Conservation (phyloP, 2,329 filamentous ascomycete genomes). For the Penicillium capsulatum region DNA sequence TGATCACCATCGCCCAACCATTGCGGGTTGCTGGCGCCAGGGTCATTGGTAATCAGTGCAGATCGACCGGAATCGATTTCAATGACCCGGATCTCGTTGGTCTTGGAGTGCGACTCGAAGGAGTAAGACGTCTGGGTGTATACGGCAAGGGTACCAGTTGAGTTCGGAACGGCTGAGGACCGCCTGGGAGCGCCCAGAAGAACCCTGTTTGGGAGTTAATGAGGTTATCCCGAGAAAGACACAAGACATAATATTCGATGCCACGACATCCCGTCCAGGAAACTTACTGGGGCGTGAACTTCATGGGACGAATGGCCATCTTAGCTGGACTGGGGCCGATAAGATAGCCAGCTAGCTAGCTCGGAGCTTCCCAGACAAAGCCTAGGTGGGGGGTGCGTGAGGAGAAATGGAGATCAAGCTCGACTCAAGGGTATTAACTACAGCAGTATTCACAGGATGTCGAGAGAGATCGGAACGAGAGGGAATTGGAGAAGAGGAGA, state of each 20-base stretch:
- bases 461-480: not conserved
- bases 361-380: slow-evolving; percentile 7
- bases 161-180: slow-evolving; percentile 44
- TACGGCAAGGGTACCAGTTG: slow-evolving; percentile 45
- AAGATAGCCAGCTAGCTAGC: slow-evolving; percentile 16
- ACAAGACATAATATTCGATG: not conserved
- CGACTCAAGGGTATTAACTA: no score
- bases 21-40: slow-evolving; percentile 43
- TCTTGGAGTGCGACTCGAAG: slow-evolving; percentile 47
- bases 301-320: slow-evolving; percentile 41
- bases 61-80: slow-evolving; percentile 42
- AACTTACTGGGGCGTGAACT: slow-evolving; percentile 43
- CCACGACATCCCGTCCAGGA: not conserved
- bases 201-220: slow-evolving; percentile 31
- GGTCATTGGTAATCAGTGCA: slow-evolving; percentile 42
- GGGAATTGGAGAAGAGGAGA: slow-evolving; percentile 2
- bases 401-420: not conserved
- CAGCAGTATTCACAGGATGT: no score
- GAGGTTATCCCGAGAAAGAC: not conserved
- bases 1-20: slow-evolving; percentile 45
- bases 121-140: slow-evolving; percentile 50
- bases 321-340: slow-evolving; percentile 20
- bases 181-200: slow-evolving; percentile 47
- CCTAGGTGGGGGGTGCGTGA: not conserved
- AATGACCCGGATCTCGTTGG: slow-evolving; percentile 45